Conservation (phyloP, 306 rosid genomes). For the Prunus salicina region DNA sequence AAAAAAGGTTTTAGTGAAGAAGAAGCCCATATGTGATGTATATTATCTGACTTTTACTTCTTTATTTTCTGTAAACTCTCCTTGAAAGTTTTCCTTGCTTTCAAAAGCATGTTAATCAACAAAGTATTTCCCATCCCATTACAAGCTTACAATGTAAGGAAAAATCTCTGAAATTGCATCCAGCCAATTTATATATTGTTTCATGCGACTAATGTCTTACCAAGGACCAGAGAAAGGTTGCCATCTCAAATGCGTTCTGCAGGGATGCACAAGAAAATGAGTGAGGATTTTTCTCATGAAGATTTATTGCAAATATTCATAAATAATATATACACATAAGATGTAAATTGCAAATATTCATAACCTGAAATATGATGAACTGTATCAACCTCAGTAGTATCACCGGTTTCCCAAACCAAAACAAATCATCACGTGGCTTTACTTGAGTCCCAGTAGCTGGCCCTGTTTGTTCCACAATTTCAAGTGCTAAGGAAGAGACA, state of each 20-base stretch:
- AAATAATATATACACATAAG: neutral
- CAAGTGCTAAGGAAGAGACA: conserved; percentile 89
- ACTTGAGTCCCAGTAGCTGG: conserved; percentile 61
- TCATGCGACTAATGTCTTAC: conserved; percentile 41
- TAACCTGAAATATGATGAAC: conserved; percentile 93
- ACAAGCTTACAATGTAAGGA: no score
- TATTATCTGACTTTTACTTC: no score
- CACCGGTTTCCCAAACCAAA: conserved; percentile 89
- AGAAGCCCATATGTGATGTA: no score
- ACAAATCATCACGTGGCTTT: conserved; percentile 81
- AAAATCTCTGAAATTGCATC: neutral
- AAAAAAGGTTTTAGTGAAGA: no score
- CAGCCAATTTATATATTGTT: neutral
- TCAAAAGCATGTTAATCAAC: neutral
- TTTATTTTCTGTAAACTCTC: neutral
- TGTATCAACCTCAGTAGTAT: conserved; percentile 76
- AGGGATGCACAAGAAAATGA: conserved; percentile 10
- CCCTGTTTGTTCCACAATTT: conserved; percentile 59
- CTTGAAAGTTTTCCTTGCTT: neutral
- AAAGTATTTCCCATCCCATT: neutral
- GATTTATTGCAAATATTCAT: neutral
- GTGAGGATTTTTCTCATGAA: conserved; percentile 20
- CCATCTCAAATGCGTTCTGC: conserved; percentile 99
- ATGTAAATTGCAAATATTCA: neutral
- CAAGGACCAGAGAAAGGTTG: conserved; percentile 87